Evolutionary conservation across 1,139 yeast species (phyloP).

Genomic region (Hyphopichia buzzinii): DNA sequence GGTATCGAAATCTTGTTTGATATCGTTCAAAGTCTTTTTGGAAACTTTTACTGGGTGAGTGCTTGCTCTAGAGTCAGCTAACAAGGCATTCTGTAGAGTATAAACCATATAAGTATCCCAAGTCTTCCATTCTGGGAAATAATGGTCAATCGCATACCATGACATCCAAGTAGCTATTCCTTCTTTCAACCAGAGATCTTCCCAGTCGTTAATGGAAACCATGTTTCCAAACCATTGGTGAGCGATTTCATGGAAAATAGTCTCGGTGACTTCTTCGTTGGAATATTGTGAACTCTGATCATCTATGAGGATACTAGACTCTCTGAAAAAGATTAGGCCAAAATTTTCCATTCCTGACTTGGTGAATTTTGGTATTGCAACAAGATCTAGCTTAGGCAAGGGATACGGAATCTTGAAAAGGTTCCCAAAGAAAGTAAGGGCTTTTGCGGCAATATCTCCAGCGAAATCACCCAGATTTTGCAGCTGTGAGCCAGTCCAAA

Average conservation of each 20-base stretch:
- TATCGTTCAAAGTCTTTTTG: slow-evolving; percentile 74
- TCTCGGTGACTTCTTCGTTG: slow-evolving; percentile 54
- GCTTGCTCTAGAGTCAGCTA: slow-evolving; percentile 67
- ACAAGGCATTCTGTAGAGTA: slow-evolving; percentile 68
- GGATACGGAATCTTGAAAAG: slow-evolving; percentile 57
- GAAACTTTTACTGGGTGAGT: slow-evolving; percentile 89
- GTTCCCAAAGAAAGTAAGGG: slow-evolving; percentile 49
- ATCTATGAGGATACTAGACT: slow-evolving; percentile 51
- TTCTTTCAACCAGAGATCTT: slow-evolving; percentile 87
- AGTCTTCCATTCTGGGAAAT: slow-evolving; percentile 85
- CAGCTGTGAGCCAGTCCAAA: slow-evolving; percentile 53
- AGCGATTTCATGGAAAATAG: slow-evolving; percentile 82
- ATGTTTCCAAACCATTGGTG: slow-evolving; percentile 94
- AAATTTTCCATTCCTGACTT: slow-evolving; percentile 66
- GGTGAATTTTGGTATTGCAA: slow-evolving; percentile 56
- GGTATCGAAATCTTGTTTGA: slow-evolving; percentile 81
- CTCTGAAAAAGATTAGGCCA: slow-evolving; percentile 55
- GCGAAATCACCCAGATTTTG: slow-evolving; percentile 49
- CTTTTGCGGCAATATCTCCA: slow-evolving; percentile 49
- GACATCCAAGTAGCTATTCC: slow-evolving; percentile 90
- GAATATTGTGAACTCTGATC: slow-evolving; percentile 44
- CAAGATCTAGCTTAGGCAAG: slow-evolving; percentile 57
- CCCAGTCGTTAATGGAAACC: slow-evolving; percentile 96
- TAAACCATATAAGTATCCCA: slow-evolving; percentile 73
- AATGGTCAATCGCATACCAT: slow-evolving; percentile 70